Percentiles rank a stretch among this genome's conserved stretches.
phyloP scores from a whole-genome alignment of 1,139 yeast genomes.

The Saccharomyces hybrid region DNA sequence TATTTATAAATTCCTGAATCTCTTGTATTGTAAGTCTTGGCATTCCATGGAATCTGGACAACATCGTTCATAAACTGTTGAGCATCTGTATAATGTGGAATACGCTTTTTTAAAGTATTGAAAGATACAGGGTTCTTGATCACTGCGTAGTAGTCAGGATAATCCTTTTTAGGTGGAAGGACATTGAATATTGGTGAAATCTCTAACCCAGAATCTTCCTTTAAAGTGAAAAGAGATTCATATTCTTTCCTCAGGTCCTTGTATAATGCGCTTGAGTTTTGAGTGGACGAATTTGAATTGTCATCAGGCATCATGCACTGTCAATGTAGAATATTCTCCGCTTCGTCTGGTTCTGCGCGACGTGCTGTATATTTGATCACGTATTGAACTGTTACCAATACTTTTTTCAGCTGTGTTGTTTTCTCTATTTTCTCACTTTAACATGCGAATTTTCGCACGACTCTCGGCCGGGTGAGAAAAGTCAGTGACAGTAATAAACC shows the following conservation, averaged over 20 bases:
- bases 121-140: slow-evolving; percentile 68
- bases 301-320: slow-evolving; percentile 1
- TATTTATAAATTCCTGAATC: slow-evolving; percentile 60
- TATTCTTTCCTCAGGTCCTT: slow-evolving; percentile 18
- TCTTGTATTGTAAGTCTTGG: slow-evolving; percentile 70
- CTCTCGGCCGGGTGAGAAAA: neutral
- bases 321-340: neutral
- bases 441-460: neutral
- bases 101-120: slow-evolving; percentile 49
- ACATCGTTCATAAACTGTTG: slow-evolving; percentile 69
- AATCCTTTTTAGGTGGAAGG: slow-evolving; percentile 46
- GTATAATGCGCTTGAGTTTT: slow-evolving; percentile 7
- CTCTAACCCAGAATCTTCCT: slow-evolving; percentile 32
- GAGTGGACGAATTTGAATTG: neutral
- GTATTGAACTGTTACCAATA: neutral
- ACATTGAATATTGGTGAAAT: slow-evolving; percentile 45
- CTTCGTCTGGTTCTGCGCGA: slow-evolving; percentile 1
- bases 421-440: neutral
- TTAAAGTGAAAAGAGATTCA: slow-evolving; percentile 37
- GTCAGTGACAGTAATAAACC: neutral
- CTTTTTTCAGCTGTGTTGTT: neutral
- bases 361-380: neutral
- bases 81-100: slow-evolving; percentile 46
- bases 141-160: slow-evolving; percentile 64
- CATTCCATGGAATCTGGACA: slow-evolving; percentile 84